Conservation (phyloP, 2,329 filamentous ascomycete genomes). For the Alternaria sp. region DNA sequence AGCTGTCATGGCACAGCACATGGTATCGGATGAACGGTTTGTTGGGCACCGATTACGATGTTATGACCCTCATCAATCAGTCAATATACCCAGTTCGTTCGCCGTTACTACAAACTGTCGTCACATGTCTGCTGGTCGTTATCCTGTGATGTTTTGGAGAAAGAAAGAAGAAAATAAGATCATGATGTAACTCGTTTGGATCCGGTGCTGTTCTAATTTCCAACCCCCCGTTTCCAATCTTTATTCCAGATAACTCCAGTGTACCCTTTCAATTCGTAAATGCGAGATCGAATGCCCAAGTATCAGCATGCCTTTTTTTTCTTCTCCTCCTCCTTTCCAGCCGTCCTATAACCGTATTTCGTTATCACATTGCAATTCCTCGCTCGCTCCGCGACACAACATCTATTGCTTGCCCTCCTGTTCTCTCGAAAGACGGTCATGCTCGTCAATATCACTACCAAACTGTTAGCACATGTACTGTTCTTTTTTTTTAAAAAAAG, state of each 20-base stretch:
- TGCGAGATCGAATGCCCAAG: slow-evolving; percentile 9
- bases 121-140: background rate
- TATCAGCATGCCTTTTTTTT: slow-evolving; percentile 4
- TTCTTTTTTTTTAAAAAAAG: background rate
- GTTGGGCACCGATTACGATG: slow-evolving; percentile 28
- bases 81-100: slow-evolving; percentile 12
- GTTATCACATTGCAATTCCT: no score
- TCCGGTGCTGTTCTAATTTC: background rate
- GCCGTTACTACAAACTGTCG: background rate
- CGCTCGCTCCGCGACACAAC: no score
- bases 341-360: no score
- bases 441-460: slow-evolving; percentile 82
- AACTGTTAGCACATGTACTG: slow-evolving; percentile 23
- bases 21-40: slow-evolving; percentile 8
- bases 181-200: background rate
- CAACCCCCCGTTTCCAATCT: background rate
- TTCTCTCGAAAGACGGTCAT: slow-evolving; percentile 73
- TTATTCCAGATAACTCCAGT: slow-evolving; percentile 11
- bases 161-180: background rate
- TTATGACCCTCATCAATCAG: slow-evolving; percentile 25
- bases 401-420: slow-evolving; percentile 34
- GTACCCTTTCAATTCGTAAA: slow-evolving; percentile 6
- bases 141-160: background rate
- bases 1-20: slow-evolving; percentile 1
- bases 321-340: background rate